These are phyloP conservation scores for Dactylellina sp. DNA, from an alignment of 2,329 filamentous ascomycete genomes.

Conservation along the genomic window DNA sequence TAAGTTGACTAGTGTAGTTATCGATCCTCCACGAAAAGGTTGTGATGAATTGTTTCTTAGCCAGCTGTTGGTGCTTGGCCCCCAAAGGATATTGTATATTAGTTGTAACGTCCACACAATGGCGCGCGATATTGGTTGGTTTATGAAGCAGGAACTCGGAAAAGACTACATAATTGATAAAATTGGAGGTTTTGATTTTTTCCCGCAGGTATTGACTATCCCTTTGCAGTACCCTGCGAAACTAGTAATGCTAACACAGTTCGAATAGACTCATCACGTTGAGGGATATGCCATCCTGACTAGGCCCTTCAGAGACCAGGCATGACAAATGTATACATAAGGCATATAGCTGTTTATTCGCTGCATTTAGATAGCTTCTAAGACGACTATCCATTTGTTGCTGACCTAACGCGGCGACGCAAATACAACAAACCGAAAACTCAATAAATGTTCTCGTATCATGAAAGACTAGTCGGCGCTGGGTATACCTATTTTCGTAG, in stretches of 20 bases:
- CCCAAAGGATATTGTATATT: constrained; percentile 87
- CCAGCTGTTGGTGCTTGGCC: constrained; percentile 82
- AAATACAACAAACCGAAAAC: too few species aligned
- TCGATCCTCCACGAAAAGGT: constrained; percentile 96
- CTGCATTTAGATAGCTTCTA: too few species aligned
- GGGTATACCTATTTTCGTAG: too few species aligned
- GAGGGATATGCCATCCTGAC: constrained; percentile 75
- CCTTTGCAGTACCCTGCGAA: background rate
- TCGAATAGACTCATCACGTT: constrained; percentile 71
- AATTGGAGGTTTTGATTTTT: constrained; percentile 93
- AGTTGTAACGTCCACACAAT: constrained; percentile 99
- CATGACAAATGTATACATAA: background rate
- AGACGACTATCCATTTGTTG: too few species aligned
- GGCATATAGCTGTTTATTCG: too few species aligned
- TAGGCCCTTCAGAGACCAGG: constrained; percentile 1
- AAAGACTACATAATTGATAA: constrained; percentile 85
- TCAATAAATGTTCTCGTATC: too few species aligned
- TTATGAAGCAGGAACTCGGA: constrained; percentile 76
- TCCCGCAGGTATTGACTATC: constrained; percentile 73
- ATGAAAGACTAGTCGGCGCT: too few species aligned
- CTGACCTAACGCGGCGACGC: too few species aligned
- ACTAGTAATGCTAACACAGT: background rate
- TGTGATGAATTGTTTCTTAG: constrained; percentile 86
- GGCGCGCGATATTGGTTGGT: constrained; percentile 87
- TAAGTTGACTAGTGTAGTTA: constrained; percentile 88